phyloP scores from a whole-genome alignment of 2,329 filamentous ascomycete genomes.

The Cladorrhinum sp. region DNA sequence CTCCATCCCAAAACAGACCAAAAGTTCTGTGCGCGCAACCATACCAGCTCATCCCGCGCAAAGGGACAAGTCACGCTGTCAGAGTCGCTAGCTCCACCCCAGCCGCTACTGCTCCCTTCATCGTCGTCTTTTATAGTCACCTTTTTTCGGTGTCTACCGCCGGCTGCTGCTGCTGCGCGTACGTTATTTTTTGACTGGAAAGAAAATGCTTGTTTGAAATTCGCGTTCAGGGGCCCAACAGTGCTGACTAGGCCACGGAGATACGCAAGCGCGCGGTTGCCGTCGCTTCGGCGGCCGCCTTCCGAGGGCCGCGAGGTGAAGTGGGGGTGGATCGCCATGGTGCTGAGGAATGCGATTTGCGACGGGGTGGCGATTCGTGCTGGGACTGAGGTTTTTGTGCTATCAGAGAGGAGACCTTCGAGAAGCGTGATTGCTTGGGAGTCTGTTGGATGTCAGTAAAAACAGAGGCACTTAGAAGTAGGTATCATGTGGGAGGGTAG shows the following conservation, averaged over 20 bases:
- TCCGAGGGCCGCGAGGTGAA: constrained; percentile 71
- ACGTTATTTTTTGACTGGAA: constrained; percentile 44
- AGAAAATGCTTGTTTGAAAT: constrained; percentile 67
- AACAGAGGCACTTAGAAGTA: neutral
- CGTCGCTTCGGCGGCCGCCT: constrained; percentile 57
- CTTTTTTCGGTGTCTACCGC: neutral
- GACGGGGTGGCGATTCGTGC: constrained; percentile 63
- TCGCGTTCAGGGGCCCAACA: constrained; percentile 67
- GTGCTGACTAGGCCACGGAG: constrained; percentile 64
- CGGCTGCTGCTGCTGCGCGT: constrained; percentile 1
- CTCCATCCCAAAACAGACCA: constrained; percentile 90
- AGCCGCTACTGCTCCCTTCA: constrained; percentile 14
- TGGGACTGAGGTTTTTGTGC: constrained; percentile 28
- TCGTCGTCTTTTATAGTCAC: neutral
- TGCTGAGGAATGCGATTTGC: constrained; percentile 74
- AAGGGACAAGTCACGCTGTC: constrained; percentile 42
- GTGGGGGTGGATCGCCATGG: constrained; percentile 75
- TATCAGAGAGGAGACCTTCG: constrained; percentile 58
- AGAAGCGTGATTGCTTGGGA: constrained; percentile 61
- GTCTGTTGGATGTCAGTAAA: constrained; percentile 39
- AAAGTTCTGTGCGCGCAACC: constrained; percentile 76
- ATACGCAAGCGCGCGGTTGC: constrained; percentile 66
- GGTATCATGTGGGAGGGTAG: too few species aligned
- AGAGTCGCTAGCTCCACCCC: constrained; percentile 42
- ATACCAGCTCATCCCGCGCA: constrained; percentile 61